phyloP scores from a whole-genome alignment of 176 grass and related monocot species.

The Raddia guianensis region DNA sequence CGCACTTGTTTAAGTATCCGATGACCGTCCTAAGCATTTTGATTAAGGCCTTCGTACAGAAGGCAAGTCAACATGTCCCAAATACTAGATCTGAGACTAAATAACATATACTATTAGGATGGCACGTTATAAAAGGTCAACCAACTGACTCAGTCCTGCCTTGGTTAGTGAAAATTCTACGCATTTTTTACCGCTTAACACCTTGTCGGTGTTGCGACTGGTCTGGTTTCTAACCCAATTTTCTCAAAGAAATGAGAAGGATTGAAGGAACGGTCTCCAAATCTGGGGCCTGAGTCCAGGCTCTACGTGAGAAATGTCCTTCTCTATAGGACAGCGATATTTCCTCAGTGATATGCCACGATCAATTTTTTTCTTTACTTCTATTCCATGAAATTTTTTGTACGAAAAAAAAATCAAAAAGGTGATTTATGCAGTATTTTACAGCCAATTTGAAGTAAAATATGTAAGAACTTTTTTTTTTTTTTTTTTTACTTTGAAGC shows the following conservation, averaged over 20 bases:
- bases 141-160: neutral
- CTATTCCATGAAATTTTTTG: neutral
- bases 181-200: neutral
- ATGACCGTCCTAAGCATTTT: neutral
- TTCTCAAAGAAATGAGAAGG: neutral
- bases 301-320: neutral
- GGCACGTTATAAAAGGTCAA: slow-evolving; percentile 22
- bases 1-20: slow-evolving; percentile 2
- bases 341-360: neutral
- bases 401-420: neutral
- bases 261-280: neutral
- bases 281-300: neutral
- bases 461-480: neutral
- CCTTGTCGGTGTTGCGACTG: neutral
- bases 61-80: slow-evolving; percentile 22
- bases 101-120: neutral
- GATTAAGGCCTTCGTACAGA: slow-evolving; percentile 24
- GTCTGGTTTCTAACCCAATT: neutral
- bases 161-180: slow-evolving; percentile 11
- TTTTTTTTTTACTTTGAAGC: neutral
- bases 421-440: neutral
- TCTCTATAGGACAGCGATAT: neutral
- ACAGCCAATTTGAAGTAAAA: slow-evolving; percentile 9
- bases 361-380: neutral
- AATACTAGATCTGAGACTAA: slow-evolving; percentile 26